phyloP scores from a whole-genome alignment of 2,329 filamentous ascomycete species.

The Verticillium dahliae region DNA sequence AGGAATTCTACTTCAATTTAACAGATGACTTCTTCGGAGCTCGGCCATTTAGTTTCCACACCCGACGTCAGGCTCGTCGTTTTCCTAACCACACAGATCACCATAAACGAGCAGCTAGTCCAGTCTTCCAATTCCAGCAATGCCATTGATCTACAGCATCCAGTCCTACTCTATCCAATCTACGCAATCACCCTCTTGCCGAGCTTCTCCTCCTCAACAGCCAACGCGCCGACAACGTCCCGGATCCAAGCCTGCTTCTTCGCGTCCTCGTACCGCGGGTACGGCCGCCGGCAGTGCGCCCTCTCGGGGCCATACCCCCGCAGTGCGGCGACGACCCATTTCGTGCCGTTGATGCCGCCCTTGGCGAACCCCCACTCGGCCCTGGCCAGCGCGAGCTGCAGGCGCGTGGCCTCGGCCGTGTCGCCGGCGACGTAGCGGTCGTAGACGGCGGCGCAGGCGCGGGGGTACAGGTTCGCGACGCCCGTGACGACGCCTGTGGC shows the following conservation, averaged over 20 bases:
- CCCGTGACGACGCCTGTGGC: constrained; percentile 56
- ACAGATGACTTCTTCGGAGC: too few relatives aligned
- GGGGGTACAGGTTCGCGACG: constrained; percentile 55
- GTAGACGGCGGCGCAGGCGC: constrained; percentile 39
- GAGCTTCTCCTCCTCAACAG: constrained; percentile 10
- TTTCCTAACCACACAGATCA: too few relatives aligned
- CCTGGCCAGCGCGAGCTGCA: constrained; percentile 43
- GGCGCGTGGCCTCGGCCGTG: constrained; percentile 35
- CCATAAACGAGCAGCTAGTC: too few relatives aligned
- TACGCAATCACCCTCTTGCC: neutral
- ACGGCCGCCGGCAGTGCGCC: constrained; percentile 46
- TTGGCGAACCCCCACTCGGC: constrained; percentile 51
- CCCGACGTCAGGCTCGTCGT: too few relatives aligned
- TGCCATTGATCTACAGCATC: neutral
- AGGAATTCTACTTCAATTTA: too few relatives aligned
- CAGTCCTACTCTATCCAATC: neutral
- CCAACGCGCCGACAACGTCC: constrained; percentile 8
- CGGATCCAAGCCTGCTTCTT: constrained; percentile 25
- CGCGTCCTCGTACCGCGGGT: constrained; percentile 37
- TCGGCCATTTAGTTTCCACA: too few relatives aligned
- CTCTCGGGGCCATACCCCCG: constrained; percentile 44
- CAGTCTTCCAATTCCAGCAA: neutral
- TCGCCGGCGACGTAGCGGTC: constrained; percentile 41
- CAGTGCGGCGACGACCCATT: constrained; percentile 50
- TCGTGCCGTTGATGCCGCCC: constrained; percentile 54